Base-by-base conservation (phyloP, 306 rosid genomes). In the Medicago ruthenica region DNA sequence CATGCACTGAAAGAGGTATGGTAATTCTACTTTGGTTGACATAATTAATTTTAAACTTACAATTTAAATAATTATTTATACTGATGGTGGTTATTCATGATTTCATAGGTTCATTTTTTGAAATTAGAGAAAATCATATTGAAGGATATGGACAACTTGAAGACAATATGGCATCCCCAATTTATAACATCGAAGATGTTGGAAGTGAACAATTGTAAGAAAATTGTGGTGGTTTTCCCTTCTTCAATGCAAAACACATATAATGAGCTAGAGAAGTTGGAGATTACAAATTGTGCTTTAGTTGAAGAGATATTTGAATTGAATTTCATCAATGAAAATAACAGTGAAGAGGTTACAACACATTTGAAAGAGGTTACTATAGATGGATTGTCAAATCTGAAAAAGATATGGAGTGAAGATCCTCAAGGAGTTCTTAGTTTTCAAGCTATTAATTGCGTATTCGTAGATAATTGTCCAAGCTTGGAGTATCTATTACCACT, bases 401-500 rank as follows among this genome's bases (percentile, higher is more conserved):
- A 40, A 66, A 66, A 66, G 16, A 66, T 41, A 66, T 66, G 53
- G 53, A 66, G 71, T 40, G 8, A 2, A 9, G 36, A 66, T 66
- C 34, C 15, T 66, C 16, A 41, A 11, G 31, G 53, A 40, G 18
- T 6, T 18, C 17, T 18, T 10, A 11, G 53, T 20, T 66, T 66
- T 66, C n/a, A n/a, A n/a, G n/a, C n/a, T n/a, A n/a, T n/a, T n/a
- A n/a, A n/a, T n/a, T n/a, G n/a, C n/a, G n/a, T n/a, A n/a, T n/a
- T n/a, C n/a, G n/a, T n/a, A n/a, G n/a, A n/a, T n/a, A n/a, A n/a
- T n/a, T n/a, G 71, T 65, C 17, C 0, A 17, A 40, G 11, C 10
- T 40, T 65, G 71, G 71, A 65, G 11, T 40, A 65, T 65, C 51
- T 64, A 39, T 64, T 64, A 3, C 69, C 69, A 16, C 15, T 36